Evolutionary conservation across 2,329 filamentous ascomycete species (phyloP), one percentile per base, ranked within the genome.

Genomic region (Arthrobotrys conoides): DNA sequence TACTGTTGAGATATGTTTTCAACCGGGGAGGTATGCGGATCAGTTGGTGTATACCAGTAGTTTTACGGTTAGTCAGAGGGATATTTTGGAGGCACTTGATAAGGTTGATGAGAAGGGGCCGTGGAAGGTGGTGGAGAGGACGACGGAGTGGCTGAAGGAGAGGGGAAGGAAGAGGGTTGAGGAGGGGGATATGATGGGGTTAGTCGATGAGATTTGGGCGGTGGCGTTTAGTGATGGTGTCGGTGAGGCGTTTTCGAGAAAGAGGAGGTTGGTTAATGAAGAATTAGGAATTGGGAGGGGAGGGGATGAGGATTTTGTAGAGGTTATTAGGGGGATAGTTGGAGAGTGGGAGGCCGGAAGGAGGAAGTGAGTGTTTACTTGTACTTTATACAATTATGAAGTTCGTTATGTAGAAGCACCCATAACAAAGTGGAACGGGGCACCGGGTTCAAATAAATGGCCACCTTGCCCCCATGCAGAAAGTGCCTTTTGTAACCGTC

Each of bases 121-220:
- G 22, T 71, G 68, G 68, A 65, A 65, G 33, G 59, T 71, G 5
- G 46, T 46, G 6, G 46, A 65, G 14, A 24, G 36, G 46, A 27
- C 41, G 10, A 44, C 68, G 1, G 41, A 57, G 27, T 64, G 57
- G 57, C 33, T 71, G 16, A 44, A 71, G 24, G 48, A 64, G 16
- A 41, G 33, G 9, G 68, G 57, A 4, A 33, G 65, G 44, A 57
- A 48, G 46, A 53, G 49, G 16, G 33, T 65, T 18, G 46, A n/a
- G 18, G 18, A 55, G 16, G 68, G 68, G 8, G 46, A 71, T 55
- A 51, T 49, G 49, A 27, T 46, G 24, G 57, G 69, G 10, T 27
- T 72, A 4, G 59, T 66, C 9, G 69, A 72, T 59, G 69, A 72
- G 38, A 49, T 66, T 66, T 72, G 69, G 69, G 57, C 59, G 6